Conservation (phyloP, 176 grass and related monocot species). For the Typha latifolia region DNA sequence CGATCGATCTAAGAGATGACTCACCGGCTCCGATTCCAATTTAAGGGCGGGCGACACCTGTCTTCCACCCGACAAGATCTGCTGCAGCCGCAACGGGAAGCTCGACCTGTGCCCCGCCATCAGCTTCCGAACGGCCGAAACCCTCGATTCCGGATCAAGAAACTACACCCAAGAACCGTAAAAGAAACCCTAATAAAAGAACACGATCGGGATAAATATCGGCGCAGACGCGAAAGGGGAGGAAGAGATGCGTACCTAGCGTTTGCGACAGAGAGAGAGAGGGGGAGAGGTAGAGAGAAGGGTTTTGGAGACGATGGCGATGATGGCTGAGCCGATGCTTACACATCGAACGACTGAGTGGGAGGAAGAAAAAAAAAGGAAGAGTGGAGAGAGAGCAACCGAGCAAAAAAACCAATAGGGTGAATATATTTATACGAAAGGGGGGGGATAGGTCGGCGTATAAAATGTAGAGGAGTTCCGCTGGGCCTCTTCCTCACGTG, state of each 20-base stretch:
- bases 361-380: neutral
- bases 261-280: neutral
- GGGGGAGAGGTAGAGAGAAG: neutral
- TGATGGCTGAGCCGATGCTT: constrained; percentile 16
- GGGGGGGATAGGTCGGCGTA: constrained; percentile 4
- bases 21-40: constrained; percentile 83
- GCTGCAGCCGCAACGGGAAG: constrained; percentile 90
- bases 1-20: neutral
- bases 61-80: constrained; percentile 73
- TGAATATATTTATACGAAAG: constrained; percentile 19
- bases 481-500: no score
- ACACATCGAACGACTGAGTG: constrained; percentile 33
- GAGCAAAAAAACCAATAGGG: constrained; percentile 18
- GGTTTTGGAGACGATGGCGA: constrained; percentile 11
- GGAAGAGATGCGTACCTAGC: constrained; percentile 23
- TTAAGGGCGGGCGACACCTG: constrained; percentile 62
- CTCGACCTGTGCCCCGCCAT: constrained; percentile 74
- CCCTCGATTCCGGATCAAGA: constrained; percentile 9
- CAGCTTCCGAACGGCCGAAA: constrained; percentile 24
- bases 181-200: constrained; percentile 9
- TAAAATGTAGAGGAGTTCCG: neutral
- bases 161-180: constrained; percentile 28
- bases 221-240: neutral
- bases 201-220: neutral
- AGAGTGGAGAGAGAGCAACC: constrained; percentile 2